Evolutionary conservation across 2,329 filamentous ascomycete species (phyloP).

Genomic region (Neonectria hederae): DNA sequence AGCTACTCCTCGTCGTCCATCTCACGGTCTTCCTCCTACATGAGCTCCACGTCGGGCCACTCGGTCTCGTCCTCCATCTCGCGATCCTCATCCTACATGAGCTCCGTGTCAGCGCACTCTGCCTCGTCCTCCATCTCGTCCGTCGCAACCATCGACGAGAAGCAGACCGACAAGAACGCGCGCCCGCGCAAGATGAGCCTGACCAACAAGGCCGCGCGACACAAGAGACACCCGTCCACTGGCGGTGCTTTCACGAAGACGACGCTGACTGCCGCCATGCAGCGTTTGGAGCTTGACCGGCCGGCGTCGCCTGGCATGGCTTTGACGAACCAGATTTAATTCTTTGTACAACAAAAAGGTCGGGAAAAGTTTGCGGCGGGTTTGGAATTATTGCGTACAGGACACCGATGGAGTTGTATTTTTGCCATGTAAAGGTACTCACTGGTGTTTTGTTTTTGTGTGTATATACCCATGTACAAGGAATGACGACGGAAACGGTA

Average conservation of each 20-base stretch:
- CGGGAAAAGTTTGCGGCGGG: neutral
- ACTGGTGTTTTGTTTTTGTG: neutral
- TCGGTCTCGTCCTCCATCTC: slow-evolving; percentile 41
- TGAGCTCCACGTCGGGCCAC: slow-evolving; percentile 9
- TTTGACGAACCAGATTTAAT: slow-evolving; percentile 42
- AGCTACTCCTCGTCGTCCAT: neutral
- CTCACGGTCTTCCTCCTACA: neutral
- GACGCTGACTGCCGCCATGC: slow-evolving; percentile 38
- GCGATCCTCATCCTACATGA: slow-evolving; percentile 41
- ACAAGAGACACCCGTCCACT: slow-evolving; percentile 37
- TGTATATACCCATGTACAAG: neutral
- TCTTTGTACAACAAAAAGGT: neutral
- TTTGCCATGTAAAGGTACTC: neutral
- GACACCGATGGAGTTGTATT: neutral
- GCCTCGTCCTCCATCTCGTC: slow-evolving; percentile 40
- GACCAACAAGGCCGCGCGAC: slow-evolving; percentile 37
- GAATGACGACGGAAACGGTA: neutral
- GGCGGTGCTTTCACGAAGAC: slow-evolving; percentile 23
- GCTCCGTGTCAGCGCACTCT: slow-evolving; percentile 34
- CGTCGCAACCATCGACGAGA: slow-evolving; percentile 29
- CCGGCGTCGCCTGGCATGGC: slow-evolving; percentile 41
- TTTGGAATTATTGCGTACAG: neutral
- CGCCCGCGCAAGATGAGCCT: slow-evolving; percentile 45
- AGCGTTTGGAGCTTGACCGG: slow-evolving; percentile 42
- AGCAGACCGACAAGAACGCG: slow-evolving; percentile 36